Evolutionary conservation across 1,139 yeast genomes (phyloP).

Genomic region (Candida sp.): DNA sequence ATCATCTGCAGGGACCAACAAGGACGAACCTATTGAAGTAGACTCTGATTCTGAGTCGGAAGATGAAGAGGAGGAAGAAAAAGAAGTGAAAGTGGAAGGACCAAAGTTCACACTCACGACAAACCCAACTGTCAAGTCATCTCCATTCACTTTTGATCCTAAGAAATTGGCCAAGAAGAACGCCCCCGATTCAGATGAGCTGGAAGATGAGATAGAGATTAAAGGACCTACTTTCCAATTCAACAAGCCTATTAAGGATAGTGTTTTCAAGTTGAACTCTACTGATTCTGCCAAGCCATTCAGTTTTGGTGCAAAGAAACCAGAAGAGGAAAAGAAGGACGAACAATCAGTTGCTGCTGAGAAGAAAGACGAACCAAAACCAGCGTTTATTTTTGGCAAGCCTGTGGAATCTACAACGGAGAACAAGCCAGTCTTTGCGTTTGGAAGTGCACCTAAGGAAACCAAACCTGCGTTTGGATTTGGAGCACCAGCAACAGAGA

Average conservation of each 20-base stretch:
- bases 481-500: constrained; percentile 2
- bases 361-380: constrained; percentile 6
- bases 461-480: constrained; percentile 19
- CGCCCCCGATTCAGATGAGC: constrained; percentile 44
- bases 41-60: constrained; percentile 32
- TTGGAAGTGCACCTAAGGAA: constrained; percentile 3
- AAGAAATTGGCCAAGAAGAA: constrained; percentile 41
- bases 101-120: constrained; percentile 60
- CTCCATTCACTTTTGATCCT: constrained; percentile 62
- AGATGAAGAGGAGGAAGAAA: constrained; percentile 35
- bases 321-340: background rate
- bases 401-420: constrained; percentile 15
- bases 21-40: constrained; percentile 7
- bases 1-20: constrained; percentile 8
- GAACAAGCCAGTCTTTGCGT: background rate
- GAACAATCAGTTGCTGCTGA: background rate
- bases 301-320: constrained; percentile 1
- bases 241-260: constrained; percentile 48
- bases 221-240: constrained; percentile 71
- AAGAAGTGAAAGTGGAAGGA: constrained; percentile 60
- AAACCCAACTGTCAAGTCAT: constrained; percentile 58
- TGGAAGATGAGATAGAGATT: constrained; percentile 60
- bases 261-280: constrained; percentile 47
- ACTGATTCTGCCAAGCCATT: constrained; percentile 1
- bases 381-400: constrained; percentile 9